These are phyloP conservation scores for Ophiorrhiza pumila DNA, from an alignment of 257 asterid species.

Conservation along the genomic window DNA sequence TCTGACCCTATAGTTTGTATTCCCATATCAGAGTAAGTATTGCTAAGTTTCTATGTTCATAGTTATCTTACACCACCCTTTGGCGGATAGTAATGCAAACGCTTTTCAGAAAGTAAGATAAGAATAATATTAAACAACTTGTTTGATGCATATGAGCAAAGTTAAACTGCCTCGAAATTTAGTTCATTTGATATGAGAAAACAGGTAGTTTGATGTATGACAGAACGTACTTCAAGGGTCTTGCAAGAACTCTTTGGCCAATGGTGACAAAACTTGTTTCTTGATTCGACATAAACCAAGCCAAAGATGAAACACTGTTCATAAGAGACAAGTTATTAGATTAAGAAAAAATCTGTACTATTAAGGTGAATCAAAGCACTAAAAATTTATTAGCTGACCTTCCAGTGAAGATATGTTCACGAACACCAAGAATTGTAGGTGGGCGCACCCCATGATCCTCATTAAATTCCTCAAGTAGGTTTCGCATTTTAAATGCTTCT, in stretches of 20 bases:
- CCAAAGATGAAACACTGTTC: conserved; percentile 94
- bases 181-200: background rate
- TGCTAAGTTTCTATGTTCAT: background rate
- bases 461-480: conserved; percentile 88
- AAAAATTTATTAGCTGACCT: conserved; percentile 44
- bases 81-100: background rate
- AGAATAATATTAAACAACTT: background rate
- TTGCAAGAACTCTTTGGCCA: conserved; percentile 98
- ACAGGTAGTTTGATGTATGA: background rate
- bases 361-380: conserved; percentile 10
- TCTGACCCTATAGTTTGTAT: background rate
- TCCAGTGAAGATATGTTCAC: conserved; percentile 97
- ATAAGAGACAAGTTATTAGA: conserved; percentile 25
- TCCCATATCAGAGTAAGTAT: background rate
- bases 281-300: conserved; percentile 99
- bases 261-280: conserved; percentile 99
- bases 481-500: conserved; percentile 98
- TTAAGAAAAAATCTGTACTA: conserved; percentile 12
- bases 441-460: conserved; percentile 98
- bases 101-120: background rate
- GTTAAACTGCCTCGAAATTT: background rate
- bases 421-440: conserved; percentile 91
- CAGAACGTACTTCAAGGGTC: conserved; percentile 81
- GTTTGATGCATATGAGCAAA: background rate
- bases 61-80: background rate